These are phyloP conservation scores for Eustoma russellianum DNA, from an alignment of 257 asterid genomes.

Conservation along the genomic window DNA sequence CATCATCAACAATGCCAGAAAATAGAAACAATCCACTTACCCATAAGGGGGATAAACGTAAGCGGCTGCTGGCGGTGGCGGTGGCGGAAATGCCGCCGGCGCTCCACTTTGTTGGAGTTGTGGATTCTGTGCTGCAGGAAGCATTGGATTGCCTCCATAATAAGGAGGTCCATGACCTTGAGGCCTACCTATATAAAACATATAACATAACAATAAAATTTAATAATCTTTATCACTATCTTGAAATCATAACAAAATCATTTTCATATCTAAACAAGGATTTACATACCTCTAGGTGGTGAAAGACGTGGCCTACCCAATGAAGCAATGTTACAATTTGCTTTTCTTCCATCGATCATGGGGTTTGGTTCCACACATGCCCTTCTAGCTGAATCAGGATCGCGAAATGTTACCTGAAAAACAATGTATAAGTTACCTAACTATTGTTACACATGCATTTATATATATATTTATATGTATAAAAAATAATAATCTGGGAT, in stretches of 20 bases:
- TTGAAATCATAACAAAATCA: background rate
- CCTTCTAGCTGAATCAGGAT: conserved; percentile 75
- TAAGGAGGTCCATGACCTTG: conserved; percentile 43
- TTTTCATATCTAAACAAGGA: background rate
- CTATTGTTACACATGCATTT: no score
- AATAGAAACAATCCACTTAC: conserved; percentile 28
- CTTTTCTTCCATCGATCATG: conserved; percentile 81
- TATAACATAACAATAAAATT: background rate
- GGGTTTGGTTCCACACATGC: conserved; percentile 89
- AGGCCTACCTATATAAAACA: conserved; percentile 35
- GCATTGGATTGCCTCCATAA: conserved; percentile 33
- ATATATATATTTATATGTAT: no score
- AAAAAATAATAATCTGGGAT: background rate
- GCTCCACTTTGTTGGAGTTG: conserved; percentile 36
- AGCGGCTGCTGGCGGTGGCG: conserved; percentile 40
- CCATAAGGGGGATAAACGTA: conserved; percentile 84
- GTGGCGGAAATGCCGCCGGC: conserved; percentile 34
- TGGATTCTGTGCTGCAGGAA: conserved; percentile 23
- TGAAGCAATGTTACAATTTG: conserved; percentile 92
- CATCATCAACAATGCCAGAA: conserved; percentile 10
- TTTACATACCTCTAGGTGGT: conserved; percentile 49
- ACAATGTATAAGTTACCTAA: background rate
- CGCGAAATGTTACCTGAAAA: conserved; percentile 74
- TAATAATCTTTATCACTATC: background rate
- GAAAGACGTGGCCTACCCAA: conserved; percentile 91